Percentiles rank a stretch among this genome's conserved stretches.
Conservation (phyloP, 805 yeast genomes). For the Kodamaea laetipori region DNA sequence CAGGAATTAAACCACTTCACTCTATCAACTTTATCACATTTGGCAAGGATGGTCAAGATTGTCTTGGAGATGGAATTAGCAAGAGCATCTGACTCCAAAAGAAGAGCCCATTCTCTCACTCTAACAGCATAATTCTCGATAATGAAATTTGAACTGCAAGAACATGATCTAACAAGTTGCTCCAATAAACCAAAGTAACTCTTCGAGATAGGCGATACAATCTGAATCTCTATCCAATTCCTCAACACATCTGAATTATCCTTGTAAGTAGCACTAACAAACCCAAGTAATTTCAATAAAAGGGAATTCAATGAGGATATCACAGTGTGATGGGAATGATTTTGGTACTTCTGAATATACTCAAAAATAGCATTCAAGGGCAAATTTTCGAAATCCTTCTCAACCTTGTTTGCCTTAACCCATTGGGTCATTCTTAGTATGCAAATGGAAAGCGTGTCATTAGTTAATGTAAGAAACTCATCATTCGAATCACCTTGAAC, state of each 20-base stretch:
- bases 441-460: constrained; percentile 68
- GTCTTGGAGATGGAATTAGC: constrained; percentile 70
- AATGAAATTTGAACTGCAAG: constrained; percentile 41
- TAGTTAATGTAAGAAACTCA: constrained; percentile 16
- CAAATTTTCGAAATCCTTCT: constrained; percentile 19
- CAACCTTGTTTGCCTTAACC: constrained; percentile 13
- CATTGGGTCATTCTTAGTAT: constrained; percentile 54
- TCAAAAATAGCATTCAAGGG: constrained; percentile 41
- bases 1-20: constrained; percentile 55
- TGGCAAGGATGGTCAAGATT: constrained; percentile 36
- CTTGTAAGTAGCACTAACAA: constrained; percentile 17
- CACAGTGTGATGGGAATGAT: constrained; percentile 68
- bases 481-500: constrained; percentile 12
- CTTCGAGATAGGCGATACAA: constrained; percentile 50
- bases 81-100: constrained; percentile 59
- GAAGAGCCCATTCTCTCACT: constrained; percentile 46
- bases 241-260: neutral
- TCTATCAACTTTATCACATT: constrained; percentile 11
- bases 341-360: constrained; percentile 68
- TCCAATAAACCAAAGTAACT: constrained; percentile 66
- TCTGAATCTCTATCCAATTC: constrained; percentile 49
- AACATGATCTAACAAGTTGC: constrained; percentile 48
- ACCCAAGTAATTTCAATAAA: constrained; percentile 52
- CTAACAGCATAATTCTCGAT: constrained; percentile 48
- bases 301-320: constrained; percentile 68